phyloP scores from a whole-genome alignment of 306 rosid species.

The Vachellia collinsii region DNA sequence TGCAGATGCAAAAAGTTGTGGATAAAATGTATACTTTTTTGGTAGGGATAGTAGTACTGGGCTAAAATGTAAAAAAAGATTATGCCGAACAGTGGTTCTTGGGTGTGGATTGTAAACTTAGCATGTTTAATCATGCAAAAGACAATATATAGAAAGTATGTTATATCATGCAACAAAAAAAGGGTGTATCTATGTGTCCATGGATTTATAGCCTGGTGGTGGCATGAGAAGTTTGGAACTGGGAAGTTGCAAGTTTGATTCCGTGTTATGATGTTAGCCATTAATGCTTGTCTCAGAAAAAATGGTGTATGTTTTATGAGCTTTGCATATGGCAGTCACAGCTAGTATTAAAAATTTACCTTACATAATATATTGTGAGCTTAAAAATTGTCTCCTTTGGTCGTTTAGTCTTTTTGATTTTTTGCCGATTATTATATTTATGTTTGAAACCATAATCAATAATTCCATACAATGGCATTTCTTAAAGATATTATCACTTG shows the following conservation, averaged over 20 bases:
- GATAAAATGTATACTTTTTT: neutral
- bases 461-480: too few relatives aligned
- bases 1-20: neutral
- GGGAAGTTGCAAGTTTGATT: too few relatives aligned
- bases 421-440: too few relatives aligned
- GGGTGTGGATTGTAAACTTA: constrained; percentile 24
- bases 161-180: neutral
- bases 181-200: too few relatives aligned
- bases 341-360: neutral
- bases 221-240: too few relatives aligned
- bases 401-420: too few relatives aligned
- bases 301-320: neutral
- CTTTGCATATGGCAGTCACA: neutral
- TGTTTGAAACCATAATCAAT: too few relatives aligned
- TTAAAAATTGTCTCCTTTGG: too few relatives aligned
- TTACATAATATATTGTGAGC: too few relatives aligned
- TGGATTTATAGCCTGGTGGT: too few relatives aligned
- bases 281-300: neutral
- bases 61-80: neutral
- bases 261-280: too few relatives aligned
- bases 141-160: constrained; percentile 23
- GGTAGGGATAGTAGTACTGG: constrained; percentile 12
- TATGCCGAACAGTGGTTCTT: neutral
- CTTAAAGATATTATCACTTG: too few relatives aligned
- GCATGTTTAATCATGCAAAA: constrained; percentile 11